Conservation (phyloP, 1,139 yeast species). For the Ogataea hybrid region DNA sequence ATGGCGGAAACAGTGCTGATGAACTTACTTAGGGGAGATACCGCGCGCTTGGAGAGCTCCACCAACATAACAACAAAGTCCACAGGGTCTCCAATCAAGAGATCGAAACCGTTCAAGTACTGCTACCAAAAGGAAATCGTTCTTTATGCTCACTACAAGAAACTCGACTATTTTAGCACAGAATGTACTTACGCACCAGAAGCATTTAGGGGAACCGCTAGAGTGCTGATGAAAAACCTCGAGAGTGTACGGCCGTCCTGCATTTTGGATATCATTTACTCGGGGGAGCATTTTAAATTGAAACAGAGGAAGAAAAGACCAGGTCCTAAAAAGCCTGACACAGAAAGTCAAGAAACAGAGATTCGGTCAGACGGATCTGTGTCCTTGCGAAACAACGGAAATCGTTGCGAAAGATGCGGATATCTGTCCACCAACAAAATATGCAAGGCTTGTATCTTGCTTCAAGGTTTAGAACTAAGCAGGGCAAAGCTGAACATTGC, state of each 20-base stretch:
- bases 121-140: conserved; percentile 97
- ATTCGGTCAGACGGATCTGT: conserved; percentile 62
- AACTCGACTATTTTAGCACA: conserved; percentile 92
- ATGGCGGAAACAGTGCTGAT: conserved; percentile 97
- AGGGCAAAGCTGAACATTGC: conserved; percentile 62
- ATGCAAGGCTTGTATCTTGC: conserved; percentile 89
- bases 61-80: conserved; percentile 83
- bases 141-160: conserved; percentile 93
- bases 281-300: conserved; percentile 84
- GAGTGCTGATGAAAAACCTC: conserved; percentile 84
- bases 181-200: conserved; percentile 99
- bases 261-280: conserved; percentile 88
- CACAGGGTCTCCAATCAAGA: conserved; percentile 74
- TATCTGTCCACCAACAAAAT: conserved; percentile 83
- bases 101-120: conserved; percentile 95
- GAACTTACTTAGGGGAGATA: conserved; percentile 95
- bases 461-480: conserved; percentile 79
- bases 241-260: conserved; percentile 92
- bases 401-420: conserved; percentile 85
- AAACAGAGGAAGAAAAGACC: conserved; percentile 45
- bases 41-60: conserved; percentile 88
- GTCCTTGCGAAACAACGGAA: conserved; percentile 51
- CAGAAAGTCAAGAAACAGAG: conserved; percentile 46
- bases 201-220: conserved; percentile 96
- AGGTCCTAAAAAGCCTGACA: conserved; percentile 8